A percentile compares a stretch with the other conserved stretches of the same genome.
Conservation (phyloP, 495 filamentous ascomycete genomes). For the Aspergillus biplanus region DNA sequence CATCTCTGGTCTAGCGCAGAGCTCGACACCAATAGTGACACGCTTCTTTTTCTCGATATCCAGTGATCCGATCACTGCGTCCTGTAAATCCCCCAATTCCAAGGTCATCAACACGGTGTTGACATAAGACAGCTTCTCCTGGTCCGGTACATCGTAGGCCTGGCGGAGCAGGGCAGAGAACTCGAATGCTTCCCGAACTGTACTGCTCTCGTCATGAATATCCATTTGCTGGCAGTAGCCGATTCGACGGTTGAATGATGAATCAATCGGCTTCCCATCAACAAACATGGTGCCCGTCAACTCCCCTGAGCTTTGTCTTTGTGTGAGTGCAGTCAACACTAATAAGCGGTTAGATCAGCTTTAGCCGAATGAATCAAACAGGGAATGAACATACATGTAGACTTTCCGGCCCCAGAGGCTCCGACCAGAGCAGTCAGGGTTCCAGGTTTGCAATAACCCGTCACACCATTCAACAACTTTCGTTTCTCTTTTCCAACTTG, state of each 20-base stretch:
- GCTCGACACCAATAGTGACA: constrained; percentile 81
- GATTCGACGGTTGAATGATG: constrained; percentile 78
- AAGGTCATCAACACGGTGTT: constrained; percentile 78
- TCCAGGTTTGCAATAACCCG: constrained; percentile 78
- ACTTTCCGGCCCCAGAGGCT: constrained; percentile 84
- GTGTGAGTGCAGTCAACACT: constrained; percentile 77
- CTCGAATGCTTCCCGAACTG: constrained; percentile 81
- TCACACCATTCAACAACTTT: constrained; percentile 69
- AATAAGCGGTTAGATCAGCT: not conserved
- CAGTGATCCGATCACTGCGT: constrained; percentile 78
- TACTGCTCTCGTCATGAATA: constrained; percentile 79
- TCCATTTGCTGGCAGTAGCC: constrained; percentile 88
- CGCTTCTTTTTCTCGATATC: constrained; percentile 66
- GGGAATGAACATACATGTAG: constrained; percentile 60
- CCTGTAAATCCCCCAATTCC: constrained; percentile 81
- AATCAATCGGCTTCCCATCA: constrained; percentile 66
- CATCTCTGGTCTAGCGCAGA: constrained; percentile 73
- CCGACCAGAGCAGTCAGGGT: constrained; percentile 81
- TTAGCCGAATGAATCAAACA: not conserved
- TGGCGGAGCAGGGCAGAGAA: constrained; percentile 87
- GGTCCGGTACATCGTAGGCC: constrained; percentile 61
- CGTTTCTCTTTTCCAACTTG: constrained; percentile 68
- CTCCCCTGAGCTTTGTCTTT: constrained; percentile 76
- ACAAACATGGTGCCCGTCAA: constrained; percentile 73
- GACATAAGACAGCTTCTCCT: constrained; percentile 81